These are phyloP conservation scores for Tilletia horrida DNA, from an alignment of 1,284 basidiomycete genomes.

Conservation along the genomic window DNA sequence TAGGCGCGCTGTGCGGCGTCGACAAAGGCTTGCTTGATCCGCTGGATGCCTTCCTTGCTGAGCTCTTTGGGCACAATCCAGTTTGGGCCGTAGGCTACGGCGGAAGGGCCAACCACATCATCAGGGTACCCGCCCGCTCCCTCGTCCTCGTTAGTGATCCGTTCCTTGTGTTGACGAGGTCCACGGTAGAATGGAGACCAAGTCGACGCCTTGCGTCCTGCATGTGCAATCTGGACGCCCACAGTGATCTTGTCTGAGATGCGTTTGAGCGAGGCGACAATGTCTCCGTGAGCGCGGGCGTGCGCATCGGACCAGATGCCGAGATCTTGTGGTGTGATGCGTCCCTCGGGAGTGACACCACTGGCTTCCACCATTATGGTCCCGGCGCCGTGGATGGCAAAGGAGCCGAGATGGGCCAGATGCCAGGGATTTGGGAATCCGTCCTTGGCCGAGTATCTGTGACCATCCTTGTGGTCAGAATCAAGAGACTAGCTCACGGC, in stretches of 20 bases:
- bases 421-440: slow-evolving; percentile 50
- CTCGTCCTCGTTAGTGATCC: slow-evolving; percentile 30
- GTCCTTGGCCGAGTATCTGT: slow-evolving; percentile 43
- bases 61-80: slow-evolving; percentile 64
- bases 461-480: too few relatives aligned
- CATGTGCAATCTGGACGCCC: slow-evolving; percentile 76
- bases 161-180: slow-evolving; percentile 33
- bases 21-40: slow-evolving; percentile 67
- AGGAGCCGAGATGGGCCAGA: slow-evolving; percentile 47
- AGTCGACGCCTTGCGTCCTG: slow-evolving; percentile 68
- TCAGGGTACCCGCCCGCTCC: slow-evolving; percentile 68
- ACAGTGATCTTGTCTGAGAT: slow-evolving; percentile 64
- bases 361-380: slow-evolving; percentile 48
- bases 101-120: slow-evolving; percentile 64
- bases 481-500: too few relatives aligned
- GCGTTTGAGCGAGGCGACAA: slow-evolving; percentile 71
- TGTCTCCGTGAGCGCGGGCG: slow-evolving; percentile 65
- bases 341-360: slow-evolving; percentile 69
- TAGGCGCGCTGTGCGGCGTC: slow-evolving; percentile 63
- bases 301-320: slow-evolving; percentile 76
- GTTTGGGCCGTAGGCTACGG: slow-evolving; percentile 61
- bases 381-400: slow-evolving; percentile 51
- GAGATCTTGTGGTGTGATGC: slow-evolving; percentile 63
- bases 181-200: slow-evolving; percentile 57
- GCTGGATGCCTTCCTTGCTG: slow-evolving; percentile 62